A percentile compares a stretch with the other conserved stretches of the same genome.
These are phyloP conservation scores for Lachnellula arida DNA, from an alignment of 2,329 filamentous ascomycete genomes.

Conservation along the genomic window DNA sequence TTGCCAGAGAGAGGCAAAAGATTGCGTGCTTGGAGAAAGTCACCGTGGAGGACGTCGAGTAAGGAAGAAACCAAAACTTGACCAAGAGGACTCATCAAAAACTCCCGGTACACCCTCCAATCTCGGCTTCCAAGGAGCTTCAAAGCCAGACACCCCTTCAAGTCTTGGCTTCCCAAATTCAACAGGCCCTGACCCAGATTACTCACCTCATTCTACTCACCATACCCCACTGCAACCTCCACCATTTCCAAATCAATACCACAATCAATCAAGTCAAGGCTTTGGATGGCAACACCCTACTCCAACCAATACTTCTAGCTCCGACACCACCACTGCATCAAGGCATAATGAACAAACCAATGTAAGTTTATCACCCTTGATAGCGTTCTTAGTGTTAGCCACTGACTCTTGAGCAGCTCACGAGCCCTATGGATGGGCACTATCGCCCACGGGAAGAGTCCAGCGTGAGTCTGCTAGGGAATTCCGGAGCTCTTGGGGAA, in stretches of 20 bases:
- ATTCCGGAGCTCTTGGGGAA: slow-evolving; percentile 19
- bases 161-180: slow-evolving; percentile 7
- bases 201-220: slow-evolving; percentile 12
- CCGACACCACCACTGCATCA: slow-evolving; percentile 16
- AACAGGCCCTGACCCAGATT: slow-evolving; percentile 3
- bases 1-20: slow-evolving; percentile 30
- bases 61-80: slow-evolving; percentile 28
- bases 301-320: slow-evolving; percentile 10
- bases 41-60: slow-evolving; percentile 31
- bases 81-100: slow-evolving; percentile 6
- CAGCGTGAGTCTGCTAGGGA: slow-evolving; percentile 13
- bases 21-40: slow-evolving; percentile 31
- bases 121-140: slow-evolving; percentile 2
- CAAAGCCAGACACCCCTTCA: slow-evolving; percentile 3
- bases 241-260: slow-evolving; percentile 19
- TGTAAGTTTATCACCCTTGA: slow-evolving; percentile 9
- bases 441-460: slow-evolving; percentile 18
- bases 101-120: neutral
- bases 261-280: slow-evolving; percentile 11
- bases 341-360: slow-evolving; percentile 20
- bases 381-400: neutral
- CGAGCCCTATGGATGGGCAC: slow-evolving; percentile 12
- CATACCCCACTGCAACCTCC: slow-evolving; percentile 5
- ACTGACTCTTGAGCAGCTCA: slow-evolving; percentile 12
- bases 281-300: slow-evolving; percentile 17